Conservation (phyloP, 2,329 filamentous ascomycete species). For the Aspergillus sp. region DNA sequence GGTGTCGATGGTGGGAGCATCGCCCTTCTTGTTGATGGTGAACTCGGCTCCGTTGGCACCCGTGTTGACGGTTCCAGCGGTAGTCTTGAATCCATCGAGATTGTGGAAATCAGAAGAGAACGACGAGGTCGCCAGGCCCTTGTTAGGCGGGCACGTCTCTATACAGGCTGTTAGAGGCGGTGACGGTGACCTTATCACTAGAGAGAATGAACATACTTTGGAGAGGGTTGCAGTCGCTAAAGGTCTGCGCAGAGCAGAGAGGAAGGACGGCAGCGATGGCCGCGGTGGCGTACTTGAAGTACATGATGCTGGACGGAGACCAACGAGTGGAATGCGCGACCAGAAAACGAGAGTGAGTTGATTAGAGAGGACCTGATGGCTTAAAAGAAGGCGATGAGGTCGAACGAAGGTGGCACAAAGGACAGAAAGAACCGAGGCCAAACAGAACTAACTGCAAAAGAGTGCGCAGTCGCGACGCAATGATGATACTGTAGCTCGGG, state of each 20-base stretch:
- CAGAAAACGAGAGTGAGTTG: slow-evolving; percentile 3
- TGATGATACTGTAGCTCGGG: slow-evolving; percentile 7
- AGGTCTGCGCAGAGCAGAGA: slow-evolving; percentile 64
- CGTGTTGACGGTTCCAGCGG: slow-evolving; percentile 65
- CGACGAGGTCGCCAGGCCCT: slow-evolving; percentile 57
- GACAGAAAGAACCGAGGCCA: not conserved
- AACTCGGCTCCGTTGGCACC: slow-evolving; percentile 73
- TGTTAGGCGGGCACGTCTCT: slow-evolving; percentile 63
- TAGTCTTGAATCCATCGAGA: slow-evolving; percentile 63
- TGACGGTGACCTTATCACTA: not conserved
- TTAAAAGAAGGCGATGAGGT: not conserved
- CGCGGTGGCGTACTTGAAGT: slow-evolving; percentile 29
- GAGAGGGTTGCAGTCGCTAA: slow-evolving; percentile 70
- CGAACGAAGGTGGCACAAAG: slow-evolving; percentile 5
- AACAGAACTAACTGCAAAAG: not conserved
- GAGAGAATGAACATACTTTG: slow-evolving; percentile 21
- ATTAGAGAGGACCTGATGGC: not conserved
- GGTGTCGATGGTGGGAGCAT: slow-evolving; percentile 81
- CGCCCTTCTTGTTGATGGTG: slow-evolving; percentile 71
- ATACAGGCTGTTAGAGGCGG: slow-evolving; percentile 20
- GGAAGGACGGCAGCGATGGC: slow-evolving; percentile 32
- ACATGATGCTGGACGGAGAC: slow-evolving; percentile 23
- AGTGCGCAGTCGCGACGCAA: slow-evolving; percentile 7
- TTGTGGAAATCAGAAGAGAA: slow-evolving; percentile 19
- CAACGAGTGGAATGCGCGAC: slow-evolving; percentile 2